These are phyloP conservation scores for Nicotiana knightiana DNA, from an alignment of 257 asterid species.

Conservation along the genomic window DNA sequence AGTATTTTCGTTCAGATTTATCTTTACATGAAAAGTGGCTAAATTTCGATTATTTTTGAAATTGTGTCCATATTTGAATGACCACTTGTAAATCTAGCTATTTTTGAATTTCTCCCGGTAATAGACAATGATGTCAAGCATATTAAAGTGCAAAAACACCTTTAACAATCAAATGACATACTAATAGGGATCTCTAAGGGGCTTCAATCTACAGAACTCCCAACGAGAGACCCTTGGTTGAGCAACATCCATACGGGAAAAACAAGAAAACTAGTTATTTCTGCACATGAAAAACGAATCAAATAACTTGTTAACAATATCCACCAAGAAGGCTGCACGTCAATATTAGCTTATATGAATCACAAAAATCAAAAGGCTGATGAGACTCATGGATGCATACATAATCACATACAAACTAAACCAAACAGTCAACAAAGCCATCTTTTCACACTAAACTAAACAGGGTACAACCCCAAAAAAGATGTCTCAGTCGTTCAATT, in stretches of 20 bases:
- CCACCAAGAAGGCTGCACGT: no score
- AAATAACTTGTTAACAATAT: no score
- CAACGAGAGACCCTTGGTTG: neutral
- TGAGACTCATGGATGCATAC: neutral
- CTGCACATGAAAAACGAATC: no score
- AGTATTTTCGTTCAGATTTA: no score
- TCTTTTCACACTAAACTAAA: conserved; percentile 4
- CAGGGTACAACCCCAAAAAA: neutral
- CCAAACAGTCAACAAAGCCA: neutral
- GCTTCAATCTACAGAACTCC: neutral
- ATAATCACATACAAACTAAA: neutral
- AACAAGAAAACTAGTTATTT: neutral
- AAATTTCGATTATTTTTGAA: no score
- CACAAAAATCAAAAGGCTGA: neutral
- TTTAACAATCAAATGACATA: neutral
- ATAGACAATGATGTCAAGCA: neutral
- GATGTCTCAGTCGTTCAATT: neutral
- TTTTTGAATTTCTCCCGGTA: no score
- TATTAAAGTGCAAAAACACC: neutral
- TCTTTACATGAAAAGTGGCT: no score
- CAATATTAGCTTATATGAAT: neutral
- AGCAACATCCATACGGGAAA: neutral
- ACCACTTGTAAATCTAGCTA: no score
- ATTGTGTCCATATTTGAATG: no score
- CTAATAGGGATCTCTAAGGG: neutral